Conservation (phyloP, 805 yeast genomes). For the Candida alai region DNA sequence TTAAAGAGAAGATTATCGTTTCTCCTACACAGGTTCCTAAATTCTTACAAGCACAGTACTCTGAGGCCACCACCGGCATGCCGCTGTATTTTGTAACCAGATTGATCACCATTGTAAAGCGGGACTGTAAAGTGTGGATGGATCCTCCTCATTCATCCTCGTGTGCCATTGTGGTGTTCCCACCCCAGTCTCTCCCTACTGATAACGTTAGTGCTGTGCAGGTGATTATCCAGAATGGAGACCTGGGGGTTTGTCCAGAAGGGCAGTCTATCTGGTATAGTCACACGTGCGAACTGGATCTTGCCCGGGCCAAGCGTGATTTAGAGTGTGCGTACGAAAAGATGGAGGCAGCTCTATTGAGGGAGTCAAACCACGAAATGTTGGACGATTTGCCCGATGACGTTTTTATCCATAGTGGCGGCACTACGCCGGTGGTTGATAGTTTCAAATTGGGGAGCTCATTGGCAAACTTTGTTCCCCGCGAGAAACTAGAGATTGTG, state of each 20-base stretch:
- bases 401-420: constrained; percentile 35
- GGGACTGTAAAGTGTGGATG: constrained; percentile 91
- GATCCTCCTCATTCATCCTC: constrained; percentile 61
- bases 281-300: constrained; percentile 66
- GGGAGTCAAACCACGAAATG: constrained; percentile 54
- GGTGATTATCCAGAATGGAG: constrained; percentile 81
- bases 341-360: constrained; percentile 72
- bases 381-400: constrained; percentile 45
- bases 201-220: constrained; percentile 74
- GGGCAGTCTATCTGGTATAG: constrained; percentile 90
- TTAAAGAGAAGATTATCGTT: constrained; percentile 74
- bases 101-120: constrained; percentile 76
- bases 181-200: constrained; percentile 71
- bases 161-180: constrained; percentile 87
- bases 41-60: constrained; percentile 38
- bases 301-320: constrained; percentile 67
- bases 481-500: constrained; percentile 52
- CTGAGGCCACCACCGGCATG: constrained; percentile 40
- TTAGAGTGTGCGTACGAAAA: constrained; percentile 76
- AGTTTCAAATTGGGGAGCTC: constrained; percentile 85
- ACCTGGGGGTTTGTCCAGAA: constrained; percentile 81
- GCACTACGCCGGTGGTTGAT: constrained; percentile 45
- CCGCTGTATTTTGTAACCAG: constrained; percentile 59
- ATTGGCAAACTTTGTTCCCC: constrained; percentile 72
- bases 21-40: constrained; percentile 63